Base-by-base conservation (phyloP, 441 rosid species). In the Erodium moschatum region DNA sequence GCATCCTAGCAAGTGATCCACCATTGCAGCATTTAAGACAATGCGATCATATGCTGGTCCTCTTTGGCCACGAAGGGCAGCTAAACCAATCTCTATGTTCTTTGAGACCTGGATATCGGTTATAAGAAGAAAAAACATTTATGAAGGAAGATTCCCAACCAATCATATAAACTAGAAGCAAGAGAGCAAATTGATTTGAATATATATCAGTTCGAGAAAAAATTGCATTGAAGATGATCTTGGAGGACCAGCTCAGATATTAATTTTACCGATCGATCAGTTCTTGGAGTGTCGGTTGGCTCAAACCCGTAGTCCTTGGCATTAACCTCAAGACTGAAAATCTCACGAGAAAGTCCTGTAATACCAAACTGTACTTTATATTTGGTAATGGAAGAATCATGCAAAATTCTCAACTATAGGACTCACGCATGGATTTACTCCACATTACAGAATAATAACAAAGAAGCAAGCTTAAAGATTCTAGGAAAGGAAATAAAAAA, bases 31-130 rank as follows among this genome's bases (percentile, higher is more conserved):
- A 70, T 91, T 93, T 62, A 91, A 72, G 52, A 91, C 84, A 11
- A 93, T 87, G 69, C 97, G 83, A 82, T 91, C 98, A 74, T 93
- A 93, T 11, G 95, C 84, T 1, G 95, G 85, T 12, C 98, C 96
- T 81, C 80, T 91, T 68, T 85, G 74, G 54, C 96, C 98, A 20
- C 61, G 72, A 21, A 93, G 95, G 21, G 96, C 92, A 66, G 90
- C 84, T 68, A 93, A 75, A 65, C 98, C 98, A 69, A 93, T 71
- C 82, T 86, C 95, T 75, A 93, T 89, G 79, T 91, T 91, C 85
- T 85, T 91, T 5, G 91, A 77, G n/a, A 91, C 85, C 96, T 90
- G 71, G 67, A 24, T 75, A 38, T 48, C 21, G 61, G 61, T 61
- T 60, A 21, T 21, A 24, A 11, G 9, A 11, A 4, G 5, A 13